These are phyloP conservation scores for Bipolaris victoriae DNA, from an alignment of 2,329 filamentous ascomycete species.

Conservation along the genomic window DNA sequence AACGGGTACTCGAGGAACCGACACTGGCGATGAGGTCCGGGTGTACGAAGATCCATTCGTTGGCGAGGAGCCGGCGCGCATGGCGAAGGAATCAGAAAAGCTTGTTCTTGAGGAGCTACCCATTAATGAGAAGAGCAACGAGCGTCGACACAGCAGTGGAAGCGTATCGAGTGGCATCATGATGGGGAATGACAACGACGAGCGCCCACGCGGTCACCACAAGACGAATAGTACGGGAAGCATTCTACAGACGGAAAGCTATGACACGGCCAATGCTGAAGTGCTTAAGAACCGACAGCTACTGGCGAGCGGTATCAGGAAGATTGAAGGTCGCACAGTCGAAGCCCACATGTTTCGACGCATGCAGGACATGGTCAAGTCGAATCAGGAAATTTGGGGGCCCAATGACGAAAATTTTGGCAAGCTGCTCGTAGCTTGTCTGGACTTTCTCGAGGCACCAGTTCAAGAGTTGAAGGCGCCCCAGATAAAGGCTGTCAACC, in stretches of 20 bases:
- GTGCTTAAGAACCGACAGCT: slow-evolving; percentile 60
- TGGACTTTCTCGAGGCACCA: slow-evolving; percentile 73
- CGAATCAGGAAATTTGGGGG: slow-evolving; percentile 65
- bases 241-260: slow-evolving; percentile 40
- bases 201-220: slow-evolving; percentile 39
- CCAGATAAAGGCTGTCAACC: slow-evolving; percentile 70
- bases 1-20: slow-evolving; percentile 39
- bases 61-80: slow-evolving; percentile 40
- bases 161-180: slow-evolving; percentile 35
- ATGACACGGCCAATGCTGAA: slow-evolving; percentile 47
- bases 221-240: slow-evolving; percentile 49
- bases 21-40: slow-evolving; percentile 52
- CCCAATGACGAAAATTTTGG: slow-evolving; percentile 74
- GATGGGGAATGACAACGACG: slow-evolving; percentile 36
- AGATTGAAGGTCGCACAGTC: slow-evolving; percentile 73
- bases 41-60: slow-evolving; percentile 62
- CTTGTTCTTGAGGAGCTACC: slow-evolving; percentile 59
- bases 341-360: slow-evolving; percentile 83
- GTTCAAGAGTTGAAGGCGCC: slow-evolving; percentile 54
- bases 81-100: slow-evolving; percentile 45
- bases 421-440: slow-evolving; percentile 69
- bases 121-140: slow-evolving; percentile 54
- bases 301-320: slow-evolving; percentile 75
- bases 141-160: slow-evolving; percentile 41
- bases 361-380: slow-evolving; percentile 74